A percentile compares a stretch with the other conserved stretches of the same genome.
Evolutionary conservation across 345 rosid genomes (phyloP).

Genomic region (Citrus inodora): DNA sequence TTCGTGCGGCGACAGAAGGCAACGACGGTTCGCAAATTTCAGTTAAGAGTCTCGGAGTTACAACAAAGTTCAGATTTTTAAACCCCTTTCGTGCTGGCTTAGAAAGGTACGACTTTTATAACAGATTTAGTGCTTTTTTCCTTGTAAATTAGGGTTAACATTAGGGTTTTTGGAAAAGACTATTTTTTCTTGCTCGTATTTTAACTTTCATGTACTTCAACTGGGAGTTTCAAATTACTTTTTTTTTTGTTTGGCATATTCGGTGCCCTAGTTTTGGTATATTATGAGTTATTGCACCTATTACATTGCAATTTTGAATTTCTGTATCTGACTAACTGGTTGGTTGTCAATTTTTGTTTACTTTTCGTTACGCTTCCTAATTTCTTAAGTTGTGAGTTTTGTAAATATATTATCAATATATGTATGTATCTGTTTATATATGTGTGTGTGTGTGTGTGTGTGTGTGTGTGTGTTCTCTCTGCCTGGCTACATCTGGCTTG

Average conservation of each 20-base stretch:
- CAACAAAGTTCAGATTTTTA: neutral
- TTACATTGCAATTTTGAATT: neutral
- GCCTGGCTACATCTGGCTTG: neutral
- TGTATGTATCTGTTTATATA: neutral
- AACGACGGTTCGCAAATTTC: neutral
- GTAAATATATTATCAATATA: neutral
- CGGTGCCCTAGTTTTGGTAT: neutral
- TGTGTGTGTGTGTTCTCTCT: neutral
- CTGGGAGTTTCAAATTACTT: neutral
- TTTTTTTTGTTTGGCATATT: neutral
- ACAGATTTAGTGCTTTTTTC: neutral
- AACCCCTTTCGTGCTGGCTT: neutral
- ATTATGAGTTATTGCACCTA: neutral
- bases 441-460: too few relatives aligned
- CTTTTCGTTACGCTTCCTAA: neutral
- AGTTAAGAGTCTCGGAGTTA: neutral
- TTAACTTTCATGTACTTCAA: neutral
- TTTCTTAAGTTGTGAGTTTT: neutral
- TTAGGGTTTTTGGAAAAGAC: neutral
- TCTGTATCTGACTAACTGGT: neutral
- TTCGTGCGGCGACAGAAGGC: neutral
- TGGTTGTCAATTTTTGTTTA: neutral
- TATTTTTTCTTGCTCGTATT: neutral
- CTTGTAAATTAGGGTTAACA: too few relatives aligned
- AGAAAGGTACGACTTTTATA: neutral